Base-by-base conservation (phyloP, 371 early-diverging fungal genomes). In the Capniomyces stellatus region DNA sequence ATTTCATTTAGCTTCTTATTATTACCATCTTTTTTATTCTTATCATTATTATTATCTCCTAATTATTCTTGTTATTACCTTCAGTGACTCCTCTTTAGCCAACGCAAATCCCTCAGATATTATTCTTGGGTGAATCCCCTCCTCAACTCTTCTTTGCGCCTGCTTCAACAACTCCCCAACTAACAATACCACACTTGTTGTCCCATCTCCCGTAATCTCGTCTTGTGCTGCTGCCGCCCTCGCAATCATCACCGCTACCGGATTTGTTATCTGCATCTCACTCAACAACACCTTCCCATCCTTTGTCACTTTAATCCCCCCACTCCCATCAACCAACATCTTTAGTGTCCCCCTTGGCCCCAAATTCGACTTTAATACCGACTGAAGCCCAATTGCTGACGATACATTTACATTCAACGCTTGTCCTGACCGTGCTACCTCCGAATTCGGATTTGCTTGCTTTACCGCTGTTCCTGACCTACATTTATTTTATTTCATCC, bases 211-310 rank as follows among this genome's bases (percentile, higher is more conserved):
- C 35, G 92, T 92, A 49, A 96, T 83, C 59, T 94, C 92, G 70
- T 97, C 97, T 72, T 98, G 95, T 29, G 98, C 98, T 31, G 90
- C 89, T 10, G 98, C 98, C 29, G 98, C 92, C 52, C 96, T 85
- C 27, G 98, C 98, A 63, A 99, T 95, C 88, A 99, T 92, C 54
- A 92, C 87, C 41, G 99, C 96, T 4, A 98, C 98, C 23, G 99
- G 99, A 73, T 99, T 94, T 78, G 95, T 94, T 70, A 99, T 97
- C 91, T 97, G 96, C 88, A 99, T 97, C 73, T 99, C 98, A 63
- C 76, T 89, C 61, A 92, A 71, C 24, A 96, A 77, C 24, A 95
- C 96, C 64, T 94, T 94, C 54, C 96, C 96, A 62, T 96, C 95
- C 75, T 95, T 96, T 46, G 96, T 95, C 57, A 95, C 72, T 67